Evolutionary conservation across 1,284 basidiomycete species (phyloP).

Genomic region (Cutaneotrichosporon sp.): DNA sequence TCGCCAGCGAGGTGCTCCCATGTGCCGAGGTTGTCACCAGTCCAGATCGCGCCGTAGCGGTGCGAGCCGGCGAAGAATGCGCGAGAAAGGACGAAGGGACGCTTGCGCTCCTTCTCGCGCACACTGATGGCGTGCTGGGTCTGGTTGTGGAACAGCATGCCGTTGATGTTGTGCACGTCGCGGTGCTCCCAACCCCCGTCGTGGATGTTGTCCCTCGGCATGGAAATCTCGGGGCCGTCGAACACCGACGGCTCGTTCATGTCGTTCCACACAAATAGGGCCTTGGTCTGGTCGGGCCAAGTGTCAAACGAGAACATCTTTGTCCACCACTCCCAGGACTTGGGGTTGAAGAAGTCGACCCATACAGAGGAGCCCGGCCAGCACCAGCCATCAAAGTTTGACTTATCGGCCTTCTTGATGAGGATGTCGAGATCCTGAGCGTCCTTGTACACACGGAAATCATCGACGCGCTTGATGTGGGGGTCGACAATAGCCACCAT

Average conservation of each 20-base stretch:
- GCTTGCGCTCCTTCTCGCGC: conserved; percentile 66
- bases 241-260: conserved; percentile 99
- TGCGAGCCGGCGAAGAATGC: conserved; percentile 95
- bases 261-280: conserved; percentile 93
- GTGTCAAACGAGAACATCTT: conserved; percentile 65
- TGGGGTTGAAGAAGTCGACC: conserved; percentile 95
- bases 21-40: conserved; percentile 93
- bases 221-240: conserved; percentile 96
- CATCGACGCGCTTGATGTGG: conserved; percentile 77
- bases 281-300: conserved; percentile 58
- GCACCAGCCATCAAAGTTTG: conserved; percentile 96
- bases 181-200: conserved; percentile 92
- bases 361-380: conserved; percentile 94
- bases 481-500: conserved; percentile 98
- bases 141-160: conserved; percentile 61
- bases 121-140: conserved; percentile 76
- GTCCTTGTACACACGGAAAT: conserved; percentile 81
- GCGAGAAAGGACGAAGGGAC: conserved; percentile 93
- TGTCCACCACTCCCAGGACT: conserved; percentile 86
- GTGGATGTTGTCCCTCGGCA: conserved; percentile 91
- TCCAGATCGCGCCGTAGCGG: conserved; percentile 96
- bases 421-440: conserved; percentile 75
- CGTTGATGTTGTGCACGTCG: conserved; percentile 60
- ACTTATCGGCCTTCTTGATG: conserved; percentile 73
- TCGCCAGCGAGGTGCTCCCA: conserved; percentile 95